Base-by-base conservation (phyloP, 2,329 filamentous ascomycete genomes). In the Cordyceps militaris region DNA sequence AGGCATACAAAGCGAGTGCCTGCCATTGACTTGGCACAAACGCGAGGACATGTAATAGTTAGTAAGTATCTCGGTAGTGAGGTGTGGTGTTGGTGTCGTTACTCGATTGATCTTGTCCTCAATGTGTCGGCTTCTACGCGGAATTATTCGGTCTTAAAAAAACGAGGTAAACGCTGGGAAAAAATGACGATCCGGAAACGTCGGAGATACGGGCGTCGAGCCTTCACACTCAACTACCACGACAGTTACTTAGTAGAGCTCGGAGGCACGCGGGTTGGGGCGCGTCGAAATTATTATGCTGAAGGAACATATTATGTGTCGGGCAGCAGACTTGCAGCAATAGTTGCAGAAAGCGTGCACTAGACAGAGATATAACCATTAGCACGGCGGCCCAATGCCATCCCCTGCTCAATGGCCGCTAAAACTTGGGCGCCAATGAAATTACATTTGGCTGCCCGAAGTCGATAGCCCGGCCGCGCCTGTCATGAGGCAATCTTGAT, bases 391-490 rank as follows among this genome's bases (percentile, higher is more conserved):
- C 44, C 53, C 34, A 49, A 56, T 44, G 23, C 13, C 23, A 21
- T 56, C 16, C 11, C 23, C 44, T 30, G 24, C 2, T 19, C 34
- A 40, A 30, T 24, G 34, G 43, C 43, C 24, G 30, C 21, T 55
- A 55, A 8, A n/a, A 56, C 23, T 56, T 56, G 53, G 53, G 44
- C 44, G 30, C 44, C 44, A 24, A 30, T 48, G 36, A 56, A 24
- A 48, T 56, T 56, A 24, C 14, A 42, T 23, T 32, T 56, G 34
- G 43, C 23, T 48, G 53, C 53, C 52, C 40, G n/a, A 55, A 38
- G 21, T 43, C 36, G 13, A 53, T 43, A 53, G 50, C 50, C 32
- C 16, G 38, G 36, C 10, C 24, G 32, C 24, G 36, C 26, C 21
- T 32, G 32, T 30, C 10, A 38, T 23, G 11, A 28, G 32, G 19